phyloP scores from a whole-genome alignment of 768 basidiomycete species.

The Lyophyllum shimeji region DNA sequence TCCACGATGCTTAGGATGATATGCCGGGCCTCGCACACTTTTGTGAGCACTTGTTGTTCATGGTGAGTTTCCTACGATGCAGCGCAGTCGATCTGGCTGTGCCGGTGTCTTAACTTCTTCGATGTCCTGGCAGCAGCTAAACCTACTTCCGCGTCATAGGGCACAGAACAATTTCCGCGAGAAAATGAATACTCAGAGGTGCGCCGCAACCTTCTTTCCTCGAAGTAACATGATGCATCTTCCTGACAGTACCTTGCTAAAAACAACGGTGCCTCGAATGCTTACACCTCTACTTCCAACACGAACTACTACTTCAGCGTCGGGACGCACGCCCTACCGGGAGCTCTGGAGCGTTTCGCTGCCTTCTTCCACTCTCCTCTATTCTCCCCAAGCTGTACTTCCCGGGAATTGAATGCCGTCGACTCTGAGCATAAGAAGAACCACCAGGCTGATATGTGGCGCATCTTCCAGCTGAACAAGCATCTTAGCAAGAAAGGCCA shows the following conservation, averaged over 20 bases:
- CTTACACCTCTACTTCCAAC: constrained; percentile 88
- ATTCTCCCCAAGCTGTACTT: constrained; percentile 82
- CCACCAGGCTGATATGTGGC: constrained; percentile 85
- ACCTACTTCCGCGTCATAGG: constrained; percentile 39
- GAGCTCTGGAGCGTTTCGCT: constrained; percentile 76
- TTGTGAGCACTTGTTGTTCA: constrained; percentile 94
- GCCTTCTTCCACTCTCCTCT: constrained; percentile 93
- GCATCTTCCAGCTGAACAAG: constrained; percentile 95
- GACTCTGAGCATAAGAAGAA: constrained; percentile 99
- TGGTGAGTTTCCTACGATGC: constrained; percentile 53
- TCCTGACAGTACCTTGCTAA: constrained; percentile 65
- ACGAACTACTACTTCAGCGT: constrained; percentile 89
- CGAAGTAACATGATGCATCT: constrained; percentile 10
- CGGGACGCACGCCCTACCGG: constrained; percentile 57
- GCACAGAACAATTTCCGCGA: constrained; percentile 78
- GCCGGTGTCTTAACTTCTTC: neutral
- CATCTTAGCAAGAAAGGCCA: constrained; percentile 77
- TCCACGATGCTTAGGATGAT: constrained; percentile 53
- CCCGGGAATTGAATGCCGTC: constrained; percentile 91
- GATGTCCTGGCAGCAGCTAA: neutral
- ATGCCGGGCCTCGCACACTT: constrained; percentile 94
- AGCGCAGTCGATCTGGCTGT: neutral
- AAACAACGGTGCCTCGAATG: constrained; percentile 86
- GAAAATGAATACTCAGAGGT: constrained; percentile 97
- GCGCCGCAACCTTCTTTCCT: constrained; percentile 7